Conservation (phyloP, 2,329 filamentous ascomycete species). For the Nemania serpens region DNA sequence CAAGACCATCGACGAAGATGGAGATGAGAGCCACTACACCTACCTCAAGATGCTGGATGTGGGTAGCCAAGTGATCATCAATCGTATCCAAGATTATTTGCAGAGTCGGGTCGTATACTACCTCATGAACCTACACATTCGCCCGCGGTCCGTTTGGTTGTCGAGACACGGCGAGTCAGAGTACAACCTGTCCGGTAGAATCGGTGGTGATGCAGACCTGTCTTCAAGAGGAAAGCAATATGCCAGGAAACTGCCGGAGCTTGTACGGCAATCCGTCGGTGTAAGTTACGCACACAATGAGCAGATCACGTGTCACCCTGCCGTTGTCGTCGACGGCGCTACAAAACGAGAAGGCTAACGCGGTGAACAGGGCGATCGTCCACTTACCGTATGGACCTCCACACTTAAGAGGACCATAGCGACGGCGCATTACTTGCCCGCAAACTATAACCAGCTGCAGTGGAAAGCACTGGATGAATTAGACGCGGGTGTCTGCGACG, state of each 20-base stretch:
- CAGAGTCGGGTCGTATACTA: slow-evolving; percentile 98
- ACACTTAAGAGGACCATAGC: slow-evolving; percentile 82
- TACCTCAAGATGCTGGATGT: slow-evolving; percentile 98
- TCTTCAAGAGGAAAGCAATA: slow-evolving; percentile 88
- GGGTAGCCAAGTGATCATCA: slow-evolving; percentile 95
- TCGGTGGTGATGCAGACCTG: slow-evolving; percentile 88
- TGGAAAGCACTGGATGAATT: slow-evolving; percentile 99
- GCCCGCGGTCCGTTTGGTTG: slow-evolving; percentile 93
- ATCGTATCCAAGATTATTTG: slow-evolving; percentile 94
- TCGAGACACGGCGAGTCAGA: slow-evolving; percentile 94
- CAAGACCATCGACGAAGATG: slow-evolving; percentile 81
- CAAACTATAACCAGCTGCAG: slow-evolving; percentile 88
- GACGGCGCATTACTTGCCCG: slow-evolving; percentile 80
- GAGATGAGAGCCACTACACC: slow-evolving; percentile 82
- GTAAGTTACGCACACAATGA: slow-evolving; percentile 55
- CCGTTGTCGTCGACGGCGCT: not conserved
- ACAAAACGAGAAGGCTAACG: slow-evolving; percentile 16
- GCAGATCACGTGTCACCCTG: not conserved
- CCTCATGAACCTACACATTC: slow-evolving; percentile 97
- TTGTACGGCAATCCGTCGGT: slow-evolving; percentile 84
- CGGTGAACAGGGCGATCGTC: slow-evolving; percentile 58
- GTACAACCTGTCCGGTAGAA: slow-evolving; percentile 88
- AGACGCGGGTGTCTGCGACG: slow-evolving; percentile 94
- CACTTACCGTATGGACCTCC: slow-evolving; percentile 66
- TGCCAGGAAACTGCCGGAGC: slow-evolving; percentile 78